A percentile compares a stretch with the other conserved stretches of the same genome.
These are phyloP conservation scores for Fraxinus cuspidata DNA, from an alignment of 257 asterid species.

Conservation along the genomic window DNA sequence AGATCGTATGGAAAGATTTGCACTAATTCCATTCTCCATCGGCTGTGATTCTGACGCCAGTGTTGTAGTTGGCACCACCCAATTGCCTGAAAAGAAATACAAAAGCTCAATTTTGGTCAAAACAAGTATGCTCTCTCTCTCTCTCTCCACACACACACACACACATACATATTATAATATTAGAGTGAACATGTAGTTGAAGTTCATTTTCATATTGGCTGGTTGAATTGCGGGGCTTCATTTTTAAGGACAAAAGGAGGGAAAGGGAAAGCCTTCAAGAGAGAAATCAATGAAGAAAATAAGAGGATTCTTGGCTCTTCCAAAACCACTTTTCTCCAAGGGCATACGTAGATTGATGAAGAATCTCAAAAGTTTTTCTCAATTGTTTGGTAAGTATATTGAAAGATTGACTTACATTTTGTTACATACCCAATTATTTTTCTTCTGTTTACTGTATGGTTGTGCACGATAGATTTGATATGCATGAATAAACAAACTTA, in stretches of 20 bases:
- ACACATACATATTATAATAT: not conserved
- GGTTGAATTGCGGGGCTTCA: not conserved
- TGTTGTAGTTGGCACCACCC: constrained; percentile 32
- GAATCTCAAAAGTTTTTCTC: constrained; percentile 34
- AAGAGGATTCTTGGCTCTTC: not conserved
- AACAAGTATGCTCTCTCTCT: not conserved
- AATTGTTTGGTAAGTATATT: constrained; percentile 32
- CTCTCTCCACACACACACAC: not conserved
- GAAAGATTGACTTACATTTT: not conserved
- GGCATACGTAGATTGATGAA: constrained; percentile 34
- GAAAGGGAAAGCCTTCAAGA: constrained; percentile 10
- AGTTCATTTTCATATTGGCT: not conserved
- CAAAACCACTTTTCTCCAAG: constrained; percentile 29
- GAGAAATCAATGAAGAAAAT: constrained; percentile 29
- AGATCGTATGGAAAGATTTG: constrained; percentile 35
- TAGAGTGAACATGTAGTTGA: not conserved
- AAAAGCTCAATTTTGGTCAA: not conserved
- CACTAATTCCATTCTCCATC: constrained; percentile 37
- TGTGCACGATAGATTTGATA: too few relatives aligned
- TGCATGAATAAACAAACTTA: too few relatives aligned
- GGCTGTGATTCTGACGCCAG: constrained; percentile 43
- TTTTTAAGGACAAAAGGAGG: constrained; percentile 30
- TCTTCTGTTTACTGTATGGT: not conserved
- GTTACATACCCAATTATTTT: not conserved
- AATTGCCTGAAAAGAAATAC: constrained; percentile 1